Conservation (phyloP, 2,329 filamentous ascomycete species). For the Xylariaceae sp. region DNA sequence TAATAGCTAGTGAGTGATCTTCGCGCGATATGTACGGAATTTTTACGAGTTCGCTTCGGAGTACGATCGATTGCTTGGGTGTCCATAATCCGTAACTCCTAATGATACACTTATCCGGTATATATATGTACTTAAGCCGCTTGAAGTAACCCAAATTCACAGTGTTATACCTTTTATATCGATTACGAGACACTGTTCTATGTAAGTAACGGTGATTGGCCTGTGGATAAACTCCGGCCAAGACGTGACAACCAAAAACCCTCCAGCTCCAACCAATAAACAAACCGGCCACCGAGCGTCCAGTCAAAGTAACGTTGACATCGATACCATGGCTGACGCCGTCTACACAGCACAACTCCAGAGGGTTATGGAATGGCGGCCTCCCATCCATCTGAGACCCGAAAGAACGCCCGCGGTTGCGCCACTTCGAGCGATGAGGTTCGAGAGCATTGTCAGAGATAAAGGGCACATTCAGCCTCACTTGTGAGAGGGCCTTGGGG, state of each 20-base stretch:
- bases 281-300: background rate
- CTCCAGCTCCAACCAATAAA: background rate
- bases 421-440: background rate
- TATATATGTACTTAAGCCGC: background rate
- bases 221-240: constrained; percentile 6
- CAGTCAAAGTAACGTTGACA: background rate
- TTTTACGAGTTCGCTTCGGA: no score
- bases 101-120: background rate
- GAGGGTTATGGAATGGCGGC: background rate
- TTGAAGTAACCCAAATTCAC: background rate
- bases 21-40: no score
- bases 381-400: constrained; percentile 3
- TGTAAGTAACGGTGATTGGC: constrained; percentile 10
- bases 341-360: background rate
- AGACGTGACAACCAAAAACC: background rate
- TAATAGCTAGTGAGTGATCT: no score
- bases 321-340: background rate
- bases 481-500: background rate
- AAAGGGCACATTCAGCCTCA: background rate
- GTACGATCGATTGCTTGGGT: background rate
- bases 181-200: background rate
- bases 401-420: background rate
- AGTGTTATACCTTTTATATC: no score
- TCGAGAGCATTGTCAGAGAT: background rate
- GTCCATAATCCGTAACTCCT: background rate